These are phyloP conservation scores for Apodospora peruviana DNA, from an alignment of 495 filamentous ascomycete species.

Conservation along the genomic window DNA sequence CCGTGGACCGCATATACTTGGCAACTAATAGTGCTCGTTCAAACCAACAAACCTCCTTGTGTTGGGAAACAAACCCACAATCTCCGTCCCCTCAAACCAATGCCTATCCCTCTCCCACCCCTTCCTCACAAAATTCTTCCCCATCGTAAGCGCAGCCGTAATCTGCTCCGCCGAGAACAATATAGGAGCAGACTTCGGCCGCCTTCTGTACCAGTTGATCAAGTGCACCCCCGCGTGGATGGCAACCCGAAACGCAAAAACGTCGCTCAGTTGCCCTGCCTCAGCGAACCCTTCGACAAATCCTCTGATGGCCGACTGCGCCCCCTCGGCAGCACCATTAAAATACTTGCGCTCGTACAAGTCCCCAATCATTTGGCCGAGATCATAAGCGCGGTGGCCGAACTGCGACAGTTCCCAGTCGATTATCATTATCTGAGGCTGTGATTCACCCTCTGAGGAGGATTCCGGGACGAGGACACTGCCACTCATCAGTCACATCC, in stretches of 20 bases:
- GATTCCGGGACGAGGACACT: conserved; percentile 1
- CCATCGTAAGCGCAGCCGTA: conserved; percentile 35
- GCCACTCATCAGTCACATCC: no score
- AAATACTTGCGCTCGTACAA: conserved; percentile 50
- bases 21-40: no score
- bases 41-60: no score
- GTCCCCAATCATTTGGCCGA: conserved; percentile 51
- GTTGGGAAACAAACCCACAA: not conserved
- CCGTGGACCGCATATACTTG: no score
- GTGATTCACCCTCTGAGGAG: not conserved
- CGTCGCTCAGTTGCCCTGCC: conserved; percentile 37
- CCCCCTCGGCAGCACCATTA: conserved; percentile 34
- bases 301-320: conserved; percentile 36
- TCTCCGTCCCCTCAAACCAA: conserved; percentile 28
- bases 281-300: conserved; percentile 41
- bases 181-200: conserved; percentile 25
- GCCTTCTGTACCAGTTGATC: conserved; percentile 27
- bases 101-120: conserved; percentile 40
- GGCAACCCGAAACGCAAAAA: conserved; percentile 43
- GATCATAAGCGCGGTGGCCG: conserved; percentile 42
- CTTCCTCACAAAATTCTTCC: conserved; percentile 41
- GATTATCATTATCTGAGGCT: conserved; percentile 27
- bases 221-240: conserved; percentile 51
- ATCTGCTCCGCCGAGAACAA: conserved; percentile 37
- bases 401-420: conserved; percentile 53